Evolutionary conservation across 176 grass and related monocot species (phyloP), one percentile per base, ranked within the genome.

Genomic region (Ensete ventricosum): DNA sequence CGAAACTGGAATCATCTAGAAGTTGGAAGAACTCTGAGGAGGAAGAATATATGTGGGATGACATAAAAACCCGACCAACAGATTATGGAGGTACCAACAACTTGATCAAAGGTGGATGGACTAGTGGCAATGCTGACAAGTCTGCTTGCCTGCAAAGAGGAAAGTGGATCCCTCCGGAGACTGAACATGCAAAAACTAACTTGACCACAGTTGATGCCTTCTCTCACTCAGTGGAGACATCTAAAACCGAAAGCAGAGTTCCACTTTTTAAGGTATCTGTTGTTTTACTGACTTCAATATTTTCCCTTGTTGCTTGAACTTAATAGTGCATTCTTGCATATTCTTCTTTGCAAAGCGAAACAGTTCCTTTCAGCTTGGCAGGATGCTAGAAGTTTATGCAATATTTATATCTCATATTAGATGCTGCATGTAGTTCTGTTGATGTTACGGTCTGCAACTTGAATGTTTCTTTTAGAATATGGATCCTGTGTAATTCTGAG

Each of bases 11-110:
- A 11, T 67, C 89, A 83, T 86, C 86, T 27, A 87, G 85, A 85
- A 91, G 55, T 53, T 99, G 96, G 96, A 99, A 99, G 81, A 91
- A 89, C 79, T 82, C 88, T 75, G 96, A 91, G 87, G 96, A 99
- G 83, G 90, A 99, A 88, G 96, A 99, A 76, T 99, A 89, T 76
- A 71, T 88, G 22, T 99, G 90, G 96, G 96, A 89, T 80, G 88
- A 91, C 59, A 76, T 91, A 52, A 92, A 78, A 74, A 83, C 79
- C 67, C 79, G 78, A 43, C 34, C 34, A 67, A 51, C 49, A 78
- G 74, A 81, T 65, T 81, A 73, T 87, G 84, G 77, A 73, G 54
- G 80, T 73, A 75, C 50, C 17, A 83, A 64, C 60, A 81, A 53
- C 73, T 78, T 63, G 69, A 85, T 78, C 84, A 95, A 89, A 83